Evolutionary conservation across 169 alveolate genomes (phyloP).

Genomic region (Plasmodium inui): DNA sequence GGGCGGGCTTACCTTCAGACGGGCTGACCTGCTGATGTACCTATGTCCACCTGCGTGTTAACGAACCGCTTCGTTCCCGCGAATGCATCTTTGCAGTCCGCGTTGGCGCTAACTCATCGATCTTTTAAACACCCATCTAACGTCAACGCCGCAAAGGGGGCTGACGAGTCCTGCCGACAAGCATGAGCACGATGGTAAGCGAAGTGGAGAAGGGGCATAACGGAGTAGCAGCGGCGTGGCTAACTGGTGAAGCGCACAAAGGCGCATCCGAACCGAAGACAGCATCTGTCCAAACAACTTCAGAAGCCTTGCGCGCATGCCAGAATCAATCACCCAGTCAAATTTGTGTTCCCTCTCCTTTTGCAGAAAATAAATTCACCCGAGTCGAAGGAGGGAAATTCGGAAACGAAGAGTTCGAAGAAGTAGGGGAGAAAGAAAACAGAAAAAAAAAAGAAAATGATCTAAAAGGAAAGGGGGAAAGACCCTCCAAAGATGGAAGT

Average conservation of each 20-base stretch:
- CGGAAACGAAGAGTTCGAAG: conserved; percentile 47
- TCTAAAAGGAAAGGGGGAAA: neutral
- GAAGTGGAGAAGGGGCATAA: neutral
- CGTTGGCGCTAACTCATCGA: neutral
- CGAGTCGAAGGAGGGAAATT: conserved; percentile 24
- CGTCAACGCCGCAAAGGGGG: neutral
- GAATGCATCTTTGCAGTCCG: neutral
- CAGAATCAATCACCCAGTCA: neutral
- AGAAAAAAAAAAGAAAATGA: neutral
- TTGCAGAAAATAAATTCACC: conserved; percentile 27
- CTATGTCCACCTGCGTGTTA: neutral
- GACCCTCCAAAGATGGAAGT: neutral
- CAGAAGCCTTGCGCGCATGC: neutral
- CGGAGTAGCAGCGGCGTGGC: no score
- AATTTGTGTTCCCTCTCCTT: neutral
- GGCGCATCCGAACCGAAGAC: neutral
- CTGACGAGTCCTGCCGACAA: neutral
- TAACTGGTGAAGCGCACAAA: neutral
- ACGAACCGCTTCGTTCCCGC: neutral
- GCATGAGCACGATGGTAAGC: conserved; percentile 1
- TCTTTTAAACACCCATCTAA: neutral
- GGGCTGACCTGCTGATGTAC: neutral
- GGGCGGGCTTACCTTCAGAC: neutral
- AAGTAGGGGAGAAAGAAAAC: conserved; percentile 18
- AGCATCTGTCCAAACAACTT: neutral